Percentiles rank a stretch among this genome's conserved stretches.
Evolutionary conservation across 2,329 filamentous ascomycete genomes (phyloP).

Genomic region (Proliferodiscus dingleyae): DNA sequence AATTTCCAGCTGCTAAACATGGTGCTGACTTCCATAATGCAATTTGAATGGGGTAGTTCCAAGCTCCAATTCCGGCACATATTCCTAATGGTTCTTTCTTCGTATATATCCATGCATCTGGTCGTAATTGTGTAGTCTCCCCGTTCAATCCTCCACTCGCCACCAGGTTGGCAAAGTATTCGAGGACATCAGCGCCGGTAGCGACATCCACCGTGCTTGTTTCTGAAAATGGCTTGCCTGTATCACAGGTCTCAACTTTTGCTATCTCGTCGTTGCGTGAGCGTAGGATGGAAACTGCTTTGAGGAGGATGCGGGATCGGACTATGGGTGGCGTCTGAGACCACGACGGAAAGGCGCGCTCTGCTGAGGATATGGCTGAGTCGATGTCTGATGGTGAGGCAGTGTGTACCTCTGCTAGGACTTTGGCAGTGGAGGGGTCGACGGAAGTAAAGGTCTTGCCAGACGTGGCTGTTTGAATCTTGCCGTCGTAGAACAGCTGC

Average conservation of each 20-base stretch:
- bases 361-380: constrained; percentile 65
- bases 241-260: constrained; percentile 75
- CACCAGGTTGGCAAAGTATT: constrained; percentile 79
- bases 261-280: constrained; percentile 76
- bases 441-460: constrained; percentile 64
- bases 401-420: constrained; percentile 66
- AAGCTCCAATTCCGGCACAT: constrained; percentile 81
- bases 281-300: constrained; percentile 69
- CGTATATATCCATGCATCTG: constrained; percentile 77
- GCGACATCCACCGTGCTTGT: constrained; percentile 79
- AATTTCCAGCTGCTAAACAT: constrained; percentile 80
- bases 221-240: constrained; percentile 80
- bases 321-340: constrained; percentile 68
- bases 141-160: constrained; percentile 75
- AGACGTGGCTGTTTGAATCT: constrained; percentile 55
- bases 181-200: constrained; percentile 78
- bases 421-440: constrained; percentile 66
- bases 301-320: constrained; percentile 72
- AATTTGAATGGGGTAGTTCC: constrained; percentile 91
- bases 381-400: constrained; percentile 66
- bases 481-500: constrained; percentile 73
- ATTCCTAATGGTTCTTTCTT: constrained; percentile 78
- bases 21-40: constrained; percentile 86
- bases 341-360: constrained; percentile 70
- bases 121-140: constrained; percentile 68